These are phyloP conservation scores for Lepiota subincarnata DNA, from an alignment of 768 basidiomycete species.

Conservation along the genomic window DNA sequence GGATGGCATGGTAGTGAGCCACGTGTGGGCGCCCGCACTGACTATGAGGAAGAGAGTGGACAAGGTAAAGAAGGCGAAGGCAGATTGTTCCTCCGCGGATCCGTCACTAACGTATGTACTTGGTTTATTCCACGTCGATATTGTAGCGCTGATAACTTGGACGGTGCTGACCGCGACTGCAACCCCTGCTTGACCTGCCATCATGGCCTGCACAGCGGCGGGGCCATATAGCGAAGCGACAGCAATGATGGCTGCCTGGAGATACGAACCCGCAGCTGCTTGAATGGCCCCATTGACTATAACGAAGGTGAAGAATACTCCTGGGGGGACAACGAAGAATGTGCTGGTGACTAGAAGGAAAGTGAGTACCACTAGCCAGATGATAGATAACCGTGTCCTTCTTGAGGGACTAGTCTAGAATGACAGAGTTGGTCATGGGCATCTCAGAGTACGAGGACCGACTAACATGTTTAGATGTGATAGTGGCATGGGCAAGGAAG, in stretches of 20 bases:
- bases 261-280: constrained; percentile 63
- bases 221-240: constrained; percentile 81
- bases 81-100: constrained; percentile 61
- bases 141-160: constrained; percentile 62
- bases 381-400: constrained; percentile 48
- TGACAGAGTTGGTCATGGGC: neutral
- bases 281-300: constrained; percentile 57
- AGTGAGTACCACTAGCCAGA: constrained; percentile 49
- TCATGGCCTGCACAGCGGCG: constrained; percentile 63
- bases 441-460: constrained; percentile 1
- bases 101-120: constrained; percentile 31
- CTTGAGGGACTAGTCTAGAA: constrained; percentile 56
- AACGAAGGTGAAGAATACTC: constrained; percentile 61
- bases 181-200: constrained; percentile 84
- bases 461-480: constrained; percentile 62
- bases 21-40: constrained; percentile 49
- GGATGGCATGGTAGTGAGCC: constrained; percentile 53
- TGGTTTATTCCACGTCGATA: constrained; percentile 49
- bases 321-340: constrained; percentile 48
- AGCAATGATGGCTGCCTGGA: constrained; percentile 74
- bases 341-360: constrained; percentile 64
- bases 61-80: constrained; percentile 68
- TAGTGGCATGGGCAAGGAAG: constrained; percentile 72
- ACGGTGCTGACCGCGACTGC: constrained; percentile 78
- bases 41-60: constrained; percentile 62